Evolutionary conservation across 164 flowering plant genomes (phyloP), one percentile per base, ranked within the genome.

Genomic region (Cinnamomum chago): DNA sequence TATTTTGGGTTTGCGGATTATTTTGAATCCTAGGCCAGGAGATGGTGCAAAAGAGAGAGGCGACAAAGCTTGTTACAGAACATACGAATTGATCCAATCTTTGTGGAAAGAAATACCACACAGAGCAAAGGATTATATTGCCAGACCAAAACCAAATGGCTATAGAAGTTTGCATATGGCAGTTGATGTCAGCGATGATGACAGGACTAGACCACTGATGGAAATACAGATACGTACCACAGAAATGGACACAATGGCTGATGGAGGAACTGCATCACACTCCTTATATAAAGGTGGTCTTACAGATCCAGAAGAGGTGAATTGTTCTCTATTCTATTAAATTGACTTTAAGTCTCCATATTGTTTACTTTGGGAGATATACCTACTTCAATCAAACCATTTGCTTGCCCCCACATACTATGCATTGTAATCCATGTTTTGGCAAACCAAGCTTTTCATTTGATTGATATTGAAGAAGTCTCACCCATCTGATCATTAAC

Each of bases 131-230:
- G 97, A 92, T 77, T 93, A 93, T 70, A 90, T 95, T 79, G 82
- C 90, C 24, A 80, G 66, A 71, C 99, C 99, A 20, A 95, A 95
- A 81, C 83, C 86, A 72, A 95, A 95, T 86, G 99, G 99, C 9
- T 93, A 95, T 75, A 80, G 79, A 77, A 95, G 99, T 76, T 85
- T 93, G 68, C 97, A 95, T 77, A 86, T 95, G 95, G 97, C 97
- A 1, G 95, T 93, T 78, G 94, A 95, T 85, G 85, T 89, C 50
- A 86, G 92, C 76, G 91, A 86, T 23, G 71, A 73, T 81, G 90
- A 83, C 23, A 79, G 67, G 82, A 74, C 70, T 67, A 82, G 85
- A 67, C 96, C 97, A 30, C 79, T 79, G 9, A 92, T 92, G 97
- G 97, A 95, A 82, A 90, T 93, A 74, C 97, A 95, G 75, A 93